Evolutionary conservation across 495 filamentous ascomycete genomes (phyloP).

Genomic region (Glonium stellatum): DNA sequence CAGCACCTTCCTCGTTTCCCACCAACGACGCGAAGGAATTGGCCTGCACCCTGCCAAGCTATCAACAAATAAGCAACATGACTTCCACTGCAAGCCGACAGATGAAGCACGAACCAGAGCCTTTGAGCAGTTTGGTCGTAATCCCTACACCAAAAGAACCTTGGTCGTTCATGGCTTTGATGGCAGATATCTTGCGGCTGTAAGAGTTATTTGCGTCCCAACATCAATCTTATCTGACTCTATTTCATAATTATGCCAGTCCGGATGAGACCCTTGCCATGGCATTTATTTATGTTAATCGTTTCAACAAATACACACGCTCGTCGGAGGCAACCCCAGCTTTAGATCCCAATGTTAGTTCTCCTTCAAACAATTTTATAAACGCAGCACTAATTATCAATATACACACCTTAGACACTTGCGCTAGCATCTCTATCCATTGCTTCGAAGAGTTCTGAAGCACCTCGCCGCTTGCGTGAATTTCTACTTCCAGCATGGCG

Average conservation of each 20-base stretch:
- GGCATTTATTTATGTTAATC: constrained; percentile 41
- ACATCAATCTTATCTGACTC: not conserved
- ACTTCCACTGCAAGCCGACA: not conserved
- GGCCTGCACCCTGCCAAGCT: too few relatives aligned
- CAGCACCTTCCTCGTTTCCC: not conserved
- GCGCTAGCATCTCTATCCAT: constrained; percentile 40
- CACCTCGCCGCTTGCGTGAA: constrained; percentile 40
- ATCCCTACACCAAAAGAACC: constrained; percentile 1
- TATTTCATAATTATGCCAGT: constrained; percentile 7
- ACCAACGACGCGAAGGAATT: too few relatives aligned
- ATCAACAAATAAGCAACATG: not conserved
- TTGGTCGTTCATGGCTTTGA: constrained; percentile 34
- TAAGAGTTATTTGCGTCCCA: constrained; percentile 11
- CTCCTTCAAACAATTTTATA: constrained; percentile 1
- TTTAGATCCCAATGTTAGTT: constrained; percentile 31
- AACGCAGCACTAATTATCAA: constrained; percentile 10
- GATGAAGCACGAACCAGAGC: not conserved
- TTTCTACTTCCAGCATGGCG: constrained; percentile 40
- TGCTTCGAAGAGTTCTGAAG: constrained; percentile 41
- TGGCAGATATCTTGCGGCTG: constrained; percentile 41
- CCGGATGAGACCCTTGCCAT: constrained; percentile 41
- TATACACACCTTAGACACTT: constrained; percentile 32
- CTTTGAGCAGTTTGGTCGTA: not conserved
- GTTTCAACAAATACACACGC: constrained; percentile 31
- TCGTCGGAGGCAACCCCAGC: constrained; percentile 12